Base-by-base conservation (phyloP, 2,329 filamentous ascomycete species). In the Penicillium sp. region DNA sequence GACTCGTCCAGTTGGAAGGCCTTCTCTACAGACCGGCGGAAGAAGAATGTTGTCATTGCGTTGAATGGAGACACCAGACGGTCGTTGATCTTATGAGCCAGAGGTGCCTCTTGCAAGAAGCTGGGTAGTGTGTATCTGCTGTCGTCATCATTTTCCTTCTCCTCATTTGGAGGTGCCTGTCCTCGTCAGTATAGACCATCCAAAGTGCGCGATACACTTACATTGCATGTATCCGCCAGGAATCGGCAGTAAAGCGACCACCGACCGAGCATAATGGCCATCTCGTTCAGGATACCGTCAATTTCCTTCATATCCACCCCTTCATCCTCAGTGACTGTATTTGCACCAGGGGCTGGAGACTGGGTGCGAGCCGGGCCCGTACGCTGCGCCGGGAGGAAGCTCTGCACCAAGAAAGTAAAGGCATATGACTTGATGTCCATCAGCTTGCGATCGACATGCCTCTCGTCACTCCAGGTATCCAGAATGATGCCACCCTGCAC, bases 361-460 rank as follows among this genome's bases (percentile, higher is more conserved):
- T 81, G 86, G 33, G 90, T 83, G 40, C 90, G 82, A 2, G 87
- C 81, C 2, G 85, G 85, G 1, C 83, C 83, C 10, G 79, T 77
- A 54, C 86, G 86, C 51, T 90, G 87, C 27, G 82, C 78, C 0
- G 89, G 85, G 42, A 96, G 70, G 69, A 96, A 96, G 74, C 92
- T 96, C 72, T 96, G 92, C 0, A 97, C 92, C 40, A 99, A 76
- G 67, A 99, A 99, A 0, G 92, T 96, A 70, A 96, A 99, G 0
- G 94, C 92, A 68, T 99, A 99, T 49, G 92, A 96, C 75, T 95
- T 97, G 71, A 96, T 90, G 65, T 99, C 94, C 2, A 89, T 97
- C 55, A 99, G 78, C 66, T 88, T 90, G 63, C 92, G 84, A 66
- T 92, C 89, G 43, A 99, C 84, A 53, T 79, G 82, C 53, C 91